Base-by-base conservation (phyloP, 1,139 yeast species). In the Candida tunisiensis region DNA sequence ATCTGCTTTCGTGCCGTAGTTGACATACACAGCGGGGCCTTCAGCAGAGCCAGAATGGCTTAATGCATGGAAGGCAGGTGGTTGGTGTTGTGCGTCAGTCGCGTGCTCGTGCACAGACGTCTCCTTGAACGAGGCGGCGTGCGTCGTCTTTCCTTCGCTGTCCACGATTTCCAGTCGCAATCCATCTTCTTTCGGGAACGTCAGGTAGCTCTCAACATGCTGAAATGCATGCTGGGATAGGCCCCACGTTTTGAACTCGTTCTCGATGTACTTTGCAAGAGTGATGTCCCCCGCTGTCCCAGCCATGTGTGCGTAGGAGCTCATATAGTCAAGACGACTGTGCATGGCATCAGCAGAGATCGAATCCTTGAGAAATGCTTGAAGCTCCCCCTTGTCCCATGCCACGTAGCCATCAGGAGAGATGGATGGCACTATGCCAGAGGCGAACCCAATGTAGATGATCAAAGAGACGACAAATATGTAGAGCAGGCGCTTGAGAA, bases 281-380 rank as follows among this genome's bases (percentile, higher is more conserved):
- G 82, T 62, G 33, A 69, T 50, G 45, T 83, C 95, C 11, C 93
- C 96, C 12, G 68, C 67, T 2, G 95, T 74, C 2, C 96, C 96
- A 0, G 94, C 72, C 35, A 73, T 52, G 47, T 83, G 96, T 1
- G 93, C 83, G 69, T 83, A 69, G 2, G 82, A 69, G 10, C 88
- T 69, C 21, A 88, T 47, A 44, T 82, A 83, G 41, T 80, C 79
- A 39, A 79, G 49, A 34, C 74, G 70, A 31, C 69, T 75, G 40
- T 73, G 72, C 55, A 83, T 61, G 21, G 62, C 48, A n/a, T 63
- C 60, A 6, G 62, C 49, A 39, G 72, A 74, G 15, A 80, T 61
- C 23, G 62, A 61, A 17, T 57, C 53, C 9, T 55, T 53, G 3
- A 75, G 55, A 24, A 69, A 64, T 1, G 53, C 53, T 13, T 63